A percentile compares a stretch with the other conserved stretches of the same genome.
phyloP scores from a whole-genome alignment of 768 basidiomycete genomes.

The Sporobolomyces pararoseus region DNA sequence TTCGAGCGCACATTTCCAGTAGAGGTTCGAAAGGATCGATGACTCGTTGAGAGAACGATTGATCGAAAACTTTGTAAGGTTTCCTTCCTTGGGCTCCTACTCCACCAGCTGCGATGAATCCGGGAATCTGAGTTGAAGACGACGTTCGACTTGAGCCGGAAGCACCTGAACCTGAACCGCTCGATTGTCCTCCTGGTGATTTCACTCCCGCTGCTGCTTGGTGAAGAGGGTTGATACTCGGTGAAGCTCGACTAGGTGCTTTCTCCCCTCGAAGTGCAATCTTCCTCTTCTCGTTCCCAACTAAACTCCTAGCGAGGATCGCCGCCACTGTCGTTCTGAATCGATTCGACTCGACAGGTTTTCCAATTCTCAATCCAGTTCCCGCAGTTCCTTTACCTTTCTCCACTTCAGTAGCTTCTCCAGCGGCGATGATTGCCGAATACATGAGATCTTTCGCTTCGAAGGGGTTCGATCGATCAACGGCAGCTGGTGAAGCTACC shows the following conservation, averaged over 20 bases:
- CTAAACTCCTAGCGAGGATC: conserved; percentile 26
- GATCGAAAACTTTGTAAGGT: conserved; percentile 39
- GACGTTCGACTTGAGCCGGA: not conserved
- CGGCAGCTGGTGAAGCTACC: not conserved
- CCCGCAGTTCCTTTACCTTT: conserved; percentile 25
- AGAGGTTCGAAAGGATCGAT: conserved; percentile 40
- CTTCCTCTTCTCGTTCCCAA: conserved; percentile 20
- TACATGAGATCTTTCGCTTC: conserved; percentile 26
- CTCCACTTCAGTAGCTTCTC: conserved; percentile 17
- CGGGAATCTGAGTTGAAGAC: conserved; percentile 4
- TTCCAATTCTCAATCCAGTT: conserved; percentile 16
- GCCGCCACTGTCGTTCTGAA: conserved; percentile 10
- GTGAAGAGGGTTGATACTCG: not conserved
- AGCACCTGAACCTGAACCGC: not conserved
- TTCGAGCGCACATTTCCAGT: conserved; percentile 32
- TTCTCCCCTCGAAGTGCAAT: conserved; percentile 16
- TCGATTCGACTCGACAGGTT: conserved; percentile 14
- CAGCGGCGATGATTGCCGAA: conserved; percentile 12
- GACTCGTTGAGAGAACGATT: conserved; percentile 33
- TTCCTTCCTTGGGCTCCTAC: conserved; percentile 18
- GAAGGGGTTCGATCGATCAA: conserved; percentile 25
- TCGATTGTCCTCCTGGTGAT: not conserved
- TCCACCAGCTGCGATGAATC: conserved; percentile 13
- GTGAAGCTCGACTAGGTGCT: not conserved
- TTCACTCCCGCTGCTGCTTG: not conserved